Evolutionary conservation across 1,284 basidiomycete species (phyloP).

Genomic region (Ceratobasidium sp.): DNA sequence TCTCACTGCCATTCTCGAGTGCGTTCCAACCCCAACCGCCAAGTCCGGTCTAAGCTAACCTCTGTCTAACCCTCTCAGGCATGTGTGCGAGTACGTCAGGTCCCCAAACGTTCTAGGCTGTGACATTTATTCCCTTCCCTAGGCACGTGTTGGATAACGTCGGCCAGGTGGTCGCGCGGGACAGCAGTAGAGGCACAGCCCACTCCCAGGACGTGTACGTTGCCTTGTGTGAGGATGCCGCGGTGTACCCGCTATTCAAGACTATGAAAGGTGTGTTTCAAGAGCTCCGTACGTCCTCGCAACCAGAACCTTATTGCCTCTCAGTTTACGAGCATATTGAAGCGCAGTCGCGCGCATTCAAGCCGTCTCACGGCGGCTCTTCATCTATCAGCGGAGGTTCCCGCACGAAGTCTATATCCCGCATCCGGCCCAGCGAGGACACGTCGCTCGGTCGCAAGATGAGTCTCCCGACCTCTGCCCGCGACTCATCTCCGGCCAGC

Average conservation of each 20-base stretch:
- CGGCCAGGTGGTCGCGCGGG: constrained; percentile 82
- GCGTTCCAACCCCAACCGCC: constrained; percentile 56
- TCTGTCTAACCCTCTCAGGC: constrained; percentile 58
- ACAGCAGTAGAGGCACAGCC: constrained; percentile 80
- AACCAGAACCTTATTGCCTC: constrained; percentile 17
- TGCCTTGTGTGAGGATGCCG: constrained; percentile 87
- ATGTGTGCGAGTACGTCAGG: constrained; percentile 81
- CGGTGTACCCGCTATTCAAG: constrained; percentile 84
- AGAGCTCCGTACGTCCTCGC: constrained; percentile 2
- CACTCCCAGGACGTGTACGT: constrained; percentile 83
- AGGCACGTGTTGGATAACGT: constrained; percentile 87
- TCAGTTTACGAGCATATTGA: constrained; percentile 82
- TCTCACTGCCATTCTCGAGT: constrained; percentile 93
- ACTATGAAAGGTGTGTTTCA: constrained; percentile 77
- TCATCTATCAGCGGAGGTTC: constrained; percentile 38
- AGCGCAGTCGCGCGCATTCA: constrained; percentile 55
- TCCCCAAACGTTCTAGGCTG: constrained; percentile 31
- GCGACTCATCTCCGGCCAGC: constrained; percentile 43
- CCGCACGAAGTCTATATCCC: constrained; percentile 29
- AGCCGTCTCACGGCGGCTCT: constrained; percentile 31
- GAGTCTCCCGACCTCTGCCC: constrained; percentile 48
- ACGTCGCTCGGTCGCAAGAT: constrained; percentile 69
- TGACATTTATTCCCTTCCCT: constrained; percentile 46
- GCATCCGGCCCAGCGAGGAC: constrained; percentile 63
- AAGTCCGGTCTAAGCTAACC: constrained; percentile 18